Percentiles rank a stretch among this genome's conserved stretches.
These are phyloP conservation scores for Camellia japonica DNA, from an alignment of 148 eudicot species.

Conservation along the genomic window DNA sequence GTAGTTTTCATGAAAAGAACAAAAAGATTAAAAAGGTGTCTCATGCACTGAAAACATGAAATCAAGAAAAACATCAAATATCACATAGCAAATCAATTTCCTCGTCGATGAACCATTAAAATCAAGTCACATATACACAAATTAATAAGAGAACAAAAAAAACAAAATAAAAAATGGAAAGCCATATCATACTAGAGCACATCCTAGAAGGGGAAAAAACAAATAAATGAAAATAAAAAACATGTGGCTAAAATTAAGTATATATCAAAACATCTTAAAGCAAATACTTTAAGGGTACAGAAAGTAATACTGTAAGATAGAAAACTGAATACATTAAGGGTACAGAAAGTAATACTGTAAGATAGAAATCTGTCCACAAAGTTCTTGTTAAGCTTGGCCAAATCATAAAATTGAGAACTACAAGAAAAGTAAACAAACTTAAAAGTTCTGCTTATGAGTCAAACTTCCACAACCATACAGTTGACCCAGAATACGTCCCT, in stretches of 20 bases:
- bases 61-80: not conserved
- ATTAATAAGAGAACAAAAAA: not conserved
- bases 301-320: not conserved
- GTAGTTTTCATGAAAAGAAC: not conserved
- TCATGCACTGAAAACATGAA: not conserved
- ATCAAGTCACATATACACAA: not conserved
- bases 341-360: not conserved
- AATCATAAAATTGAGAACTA: not conserved
- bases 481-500: conserved; percentile 6
- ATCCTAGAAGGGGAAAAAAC: not conserved
- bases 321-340: not conserved
- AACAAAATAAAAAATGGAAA: not conserved
- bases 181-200: too few species aligned
- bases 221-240: not conserved
- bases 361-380: not conserved
- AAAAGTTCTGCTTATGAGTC: not conserved
- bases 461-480: not conserved
- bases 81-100: not conserved
- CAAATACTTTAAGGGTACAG: not conserved
- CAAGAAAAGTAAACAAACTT: not conserved
- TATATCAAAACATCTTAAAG: not conserved
- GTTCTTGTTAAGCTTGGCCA: not conserved
- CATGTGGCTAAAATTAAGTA: conserved; percentile 1
- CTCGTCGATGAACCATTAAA: not conserved
- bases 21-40: not conserved